These are phyloP conservation scores for Solanum aculeatissimum DNA, from an alignment of 305 asterid genomes.

Conservation along the genomic window DNA sequence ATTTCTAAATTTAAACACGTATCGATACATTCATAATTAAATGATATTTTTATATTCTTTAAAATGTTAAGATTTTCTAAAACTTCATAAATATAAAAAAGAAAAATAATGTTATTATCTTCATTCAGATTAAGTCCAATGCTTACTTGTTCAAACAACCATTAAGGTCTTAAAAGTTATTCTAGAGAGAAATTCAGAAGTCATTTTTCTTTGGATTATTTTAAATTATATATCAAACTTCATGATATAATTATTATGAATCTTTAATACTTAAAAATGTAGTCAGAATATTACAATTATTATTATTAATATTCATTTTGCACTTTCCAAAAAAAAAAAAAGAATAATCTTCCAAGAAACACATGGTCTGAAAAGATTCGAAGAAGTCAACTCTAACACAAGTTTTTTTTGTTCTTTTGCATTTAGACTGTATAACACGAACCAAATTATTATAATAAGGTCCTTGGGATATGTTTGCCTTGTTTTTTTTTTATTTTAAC, in stretches of 20 bases:
- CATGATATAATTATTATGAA: background rate
- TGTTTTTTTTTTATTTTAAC: background rate
- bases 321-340: background rate
- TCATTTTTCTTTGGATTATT: background rate
- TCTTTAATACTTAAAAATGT: background rate
- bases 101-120: background rate
- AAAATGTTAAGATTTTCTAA: background rate
- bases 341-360: background rate
- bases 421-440: background rate
- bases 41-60: background rate
- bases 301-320: background rate
- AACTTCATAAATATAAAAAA: background rate
- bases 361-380: conserved; percentile 8
- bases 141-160: background rate
- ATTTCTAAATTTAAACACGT: background rate
- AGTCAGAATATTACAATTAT: background rate
- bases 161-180: background rate
- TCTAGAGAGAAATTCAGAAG: background rate
- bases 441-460: background rate
- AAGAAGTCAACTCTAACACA: conserved; percentile 32
- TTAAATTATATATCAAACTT: background rate
- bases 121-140: background rate
- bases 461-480: conserved; percentile 55
- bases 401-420: conserved; percentile 9
- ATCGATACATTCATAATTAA: background rate